Evolutionary conservation across 2,329 filamentous ascomycete genomes (phyloP).

Genomic region (Zymoseptoria tritici): DNA sequence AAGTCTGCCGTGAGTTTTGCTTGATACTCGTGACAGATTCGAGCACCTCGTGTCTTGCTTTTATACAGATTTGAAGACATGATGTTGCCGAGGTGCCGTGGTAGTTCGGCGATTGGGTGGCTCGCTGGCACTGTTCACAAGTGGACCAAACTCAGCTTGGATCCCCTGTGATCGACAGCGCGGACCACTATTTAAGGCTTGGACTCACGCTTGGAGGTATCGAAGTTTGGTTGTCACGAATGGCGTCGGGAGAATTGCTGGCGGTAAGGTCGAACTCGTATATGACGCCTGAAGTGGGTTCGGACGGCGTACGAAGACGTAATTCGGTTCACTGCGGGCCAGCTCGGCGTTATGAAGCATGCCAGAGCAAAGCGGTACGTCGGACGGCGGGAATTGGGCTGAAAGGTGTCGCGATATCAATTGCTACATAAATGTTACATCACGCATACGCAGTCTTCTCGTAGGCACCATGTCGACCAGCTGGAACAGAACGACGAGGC

Average conservation of each 20-base stretch:
- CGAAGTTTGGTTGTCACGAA: neutral
- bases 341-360: neutral
- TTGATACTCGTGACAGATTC: neutral
- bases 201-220: neutral
- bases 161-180: neutral
- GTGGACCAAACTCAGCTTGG: neutral
- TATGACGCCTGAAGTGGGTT: neutral
- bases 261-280: neutral
- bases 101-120: neutral
- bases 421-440: neutral
- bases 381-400: neutral
- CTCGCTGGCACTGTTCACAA: neutral
- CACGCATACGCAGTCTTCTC: constrained; percentile 14
- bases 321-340: neutral
- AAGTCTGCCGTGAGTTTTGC: neutral
- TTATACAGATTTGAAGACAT: neutral
- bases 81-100: neutral
- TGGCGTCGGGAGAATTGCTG: neutral
- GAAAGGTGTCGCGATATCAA: neutral
- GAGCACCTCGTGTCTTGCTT: neutral
- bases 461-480: constrained; percentile 22
- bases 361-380: neutral
- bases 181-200: neutral
- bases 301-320: no score
- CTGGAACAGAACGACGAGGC: constrained; percentile 9